phyloP scores from a whole-genome alignment of 2,329 filamentous ascomycete species.

The Aspergillus oerlinghausenensis region DNA sequence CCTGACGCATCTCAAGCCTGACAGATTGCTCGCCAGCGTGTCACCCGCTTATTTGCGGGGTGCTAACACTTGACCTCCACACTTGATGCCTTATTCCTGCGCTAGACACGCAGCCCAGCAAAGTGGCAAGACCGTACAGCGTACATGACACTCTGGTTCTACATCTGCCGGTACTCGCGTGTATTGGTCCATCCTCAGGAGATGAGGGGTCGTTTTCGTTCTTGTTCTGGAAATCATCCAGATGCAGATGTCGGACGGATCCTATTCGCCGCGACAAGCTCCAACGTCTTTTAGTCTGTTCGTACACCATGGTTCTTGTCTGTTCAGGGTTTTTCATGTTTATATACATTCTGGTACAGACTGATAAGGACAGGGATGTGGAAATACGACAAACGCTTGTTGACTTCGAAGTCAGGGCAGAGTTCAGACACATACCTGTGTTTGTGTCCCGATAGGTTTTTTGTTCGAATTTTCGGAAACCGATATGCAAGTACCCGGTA shows the following conservation, averaged over 20 bases:
- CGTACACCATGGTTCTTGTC: background rate
- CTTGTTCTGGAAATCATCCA: background rate
- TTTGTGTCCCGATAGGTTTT: background rate
- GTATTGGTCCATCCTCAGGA: background rate
- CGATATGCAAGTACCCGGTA: background rate
- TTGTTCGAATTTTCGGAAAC: background rate
- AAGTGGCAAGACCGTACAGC: background rate
- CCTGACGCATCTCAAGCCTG: background rate
- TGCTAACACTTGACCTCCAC: background rate
- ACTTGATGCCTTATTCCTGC: background rate
- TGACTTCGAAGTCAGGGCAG: background rate
- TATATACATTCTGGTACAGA: background rate
- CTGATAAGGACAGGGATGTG: background rate
- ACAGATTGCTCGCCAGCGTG: constrained; percentile 5
- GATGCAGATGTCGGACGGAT: background rate
- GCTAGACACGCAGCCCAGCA: background rate
- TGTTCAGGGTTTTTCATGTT: background rate
- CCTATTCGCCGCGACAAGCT: background rate
- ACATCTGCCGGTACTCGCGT: background rate
- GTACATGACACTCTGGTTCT: background rate
- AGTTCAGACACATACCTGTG: background rate
- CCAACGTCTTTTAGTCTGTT: background rate
- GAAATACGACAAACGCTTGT: background rate
- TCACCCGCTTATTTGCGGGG: constrained; percentile 15
- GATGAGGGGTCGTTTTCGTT: background rate